phyloP scores from a whole-genome alignment of 2,329 filamentous ascomycete species.

The Aspergillus piperis region DNA sequence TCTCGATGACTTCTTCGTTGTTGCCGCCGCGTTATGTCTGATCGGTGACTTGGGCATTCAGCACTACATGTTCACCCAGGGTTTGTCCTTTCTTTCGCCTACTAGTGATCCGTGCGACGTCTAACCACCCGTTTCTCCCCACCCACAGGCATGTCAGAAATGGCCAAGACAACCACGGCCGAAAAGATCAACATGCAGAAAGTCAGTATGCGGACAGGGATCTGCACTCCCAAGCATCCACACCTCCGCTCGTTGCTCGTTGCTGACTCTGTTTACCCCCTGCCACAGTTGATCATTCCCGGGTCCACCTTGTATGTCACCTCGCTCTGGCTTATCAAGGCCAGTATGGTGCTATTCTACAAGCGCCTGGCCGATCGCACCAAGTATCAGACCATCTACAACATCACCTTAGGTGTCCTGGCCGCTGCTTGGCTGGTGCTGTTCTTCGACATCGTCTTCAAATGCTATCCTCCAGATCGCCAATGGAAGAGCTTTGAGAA shows the following conservation, averaged over 20 bases:
- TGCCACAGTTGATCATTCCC: constrained; percentile 24
- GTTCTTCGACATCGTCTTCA: constrained; percentile 26
- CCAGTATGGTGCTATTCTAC: constrained; percentile 25
- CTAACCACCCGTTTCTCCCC: not conserved
- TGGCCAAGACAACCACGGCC: constrained; percentile 10
- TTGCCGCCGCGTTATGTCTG: constrained; percentile 15
- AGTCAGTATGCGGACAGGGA: constrained; percentile 10
- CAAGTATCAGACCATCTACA: constrained; percentile 22
- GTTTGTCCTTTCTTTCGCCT: constrained; percentile 7
- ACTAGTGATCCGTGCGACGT: not conserved
- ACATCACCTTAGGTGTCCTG: constrained; percentile 18
- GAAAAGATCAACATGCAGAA: constrained; percentile 23
- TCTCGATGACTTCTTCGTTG: constrained; percentile 20
- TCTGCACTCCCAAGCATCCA: not conserved
- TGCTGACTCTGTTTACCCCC: not conserved
- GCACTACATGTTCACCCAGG: constrained; percentile 24
- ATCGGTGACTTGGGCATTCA: constrained; percentile 23
- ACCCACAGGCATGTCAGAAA: constrained; percentile 21
- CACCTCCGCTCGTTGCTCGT: not conserved
- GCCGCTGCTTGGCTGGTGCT: constrained; percentile 22
- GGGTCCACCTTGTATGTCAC: constrained; percentile 26
- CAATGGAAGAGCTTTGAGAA: constrained; percentile 10
- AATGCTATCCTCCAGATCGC: constrained; percentile 21
- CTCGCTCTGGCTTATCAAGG: constrained; percentile 26
- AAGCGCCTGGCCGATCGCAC: constrained; percentile 26